phyloP scores from a whole-genome alignment of 2,329 filamentous ascomycete genomes.

The Sporothrix protearum region DNA sequence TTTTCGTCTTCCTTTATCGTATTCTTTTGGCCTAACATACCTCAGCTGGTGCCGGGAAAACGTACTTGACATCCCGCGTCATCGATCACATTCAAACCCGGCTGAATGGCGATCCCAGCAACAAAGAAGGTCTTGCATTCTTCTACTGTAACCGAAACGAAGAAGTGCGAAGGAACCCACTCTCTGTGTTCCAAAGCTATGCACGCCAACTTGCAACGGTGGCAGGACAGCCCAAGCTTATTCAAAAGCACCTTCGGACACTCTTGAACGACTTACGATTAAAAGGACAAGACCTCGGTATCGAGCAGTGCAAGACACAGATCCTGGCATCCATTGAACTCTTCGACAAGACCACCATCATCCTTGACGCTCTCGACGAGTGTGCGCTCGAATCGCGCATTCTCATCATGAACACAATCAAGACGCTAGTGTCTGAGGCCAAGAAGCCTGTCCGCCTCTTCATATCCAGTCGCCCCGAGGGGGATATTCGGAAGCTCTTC shows the following conservation, averaged over 20 bases:
- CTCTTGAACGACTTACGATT: neutral
- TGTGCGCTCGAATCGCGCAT: constrained; percentile 32
- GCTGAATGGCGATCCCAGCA: neutral
- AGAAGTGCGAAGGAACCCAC: constrained; percentile 31
- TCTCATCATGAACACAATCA: constrained; percentile 32
- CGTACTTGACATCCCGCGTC: constrained; percentile 27
- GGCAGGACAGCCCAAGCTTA: neutral
- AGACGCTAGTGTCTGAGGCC: constrained; percentile 30
- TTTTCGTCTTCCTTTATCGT: neutral
- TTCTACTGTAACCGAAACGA: constrained; percentile 38
- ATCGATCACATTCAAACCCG: constrained; percentile 23
- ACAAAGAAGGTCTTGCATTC: constrained; percentile 33
- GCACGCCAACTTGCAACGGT: constrained; percentile 34
- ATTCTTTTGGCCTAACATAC: constrained; percentile 5
- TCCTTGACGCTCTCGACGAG: constrained; percentile 40
- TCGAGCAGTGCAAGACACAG: constrained; percentile 23
- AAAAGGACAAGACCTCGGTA: neutral
- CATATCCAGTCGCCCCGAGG: constrained; percentile 36
- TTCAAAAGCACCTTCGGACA: constrained; percentile 21
- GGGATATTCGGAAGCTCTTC: constrained; percentile 32
- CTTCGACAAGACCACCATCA: constrained; percentile 35
- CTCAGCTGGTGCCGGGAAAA: constrained; percentile 28
- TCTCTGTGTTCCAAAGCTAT: constrained; percentile 35
- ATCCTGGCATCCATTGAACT: constrained; percentile 32
- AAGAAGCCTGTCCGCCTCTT: constrained; percentile 36